Conservation (phyloP, 208 protist species). For the Crithidia sp. region DNA sequence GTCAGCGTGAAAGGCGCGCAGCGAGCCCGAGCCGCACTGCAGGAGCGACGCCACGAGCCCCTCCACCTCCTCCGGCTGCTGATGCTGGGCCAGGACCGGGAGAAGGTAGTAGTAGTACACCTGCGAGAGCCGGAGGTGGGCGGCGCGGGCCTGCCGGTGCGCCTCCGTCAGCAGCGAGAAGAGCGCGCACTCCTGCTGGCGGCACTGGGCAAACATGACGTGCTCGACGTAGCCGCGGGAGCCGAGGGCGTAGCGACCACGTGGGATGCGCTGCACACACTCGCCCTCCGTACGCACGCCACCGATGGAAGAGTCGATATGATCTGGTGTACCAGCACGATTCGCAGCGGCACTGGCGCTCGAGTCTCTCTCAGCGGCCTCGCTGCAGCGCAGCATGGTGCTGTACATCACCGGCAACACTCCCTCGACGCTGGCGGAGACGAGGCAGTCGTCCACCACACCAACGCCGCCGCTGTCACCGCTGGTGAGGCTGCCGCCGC, state of each 20-base stretch:
- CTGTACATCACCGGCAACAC: neutral
- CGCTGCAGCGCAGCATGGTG: neutral
- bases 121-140: constrained; percentile 45
- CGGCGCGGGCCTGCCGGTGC: constrained; percentile 39
- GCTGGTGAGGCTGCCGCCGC: neutral
- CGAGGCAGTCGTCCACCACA: neutral
- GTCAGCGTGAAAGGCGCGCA: constrained; percentile 24
- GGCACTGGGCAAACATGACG: constrained; percentile 45
- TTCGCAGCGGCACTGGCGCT: neutral
- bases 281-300: neutral
- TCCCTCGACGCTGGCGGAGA: neutral
- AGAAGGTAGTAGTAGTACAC: constrained; percentile 63
- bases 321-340: neutral
- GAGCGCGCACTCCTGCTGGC: constrained; percentile 63
- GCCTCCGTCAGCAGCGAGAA: constrained; percentile 57
- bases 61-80: constrained; percentile 4
- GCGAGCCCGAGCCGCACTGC: constrained; percentile 22
- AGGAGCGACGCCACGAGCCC: constrained; percentile 26
- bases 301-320: neutral
- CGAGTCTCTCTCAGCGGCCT: neutral
- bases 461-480: neutral
- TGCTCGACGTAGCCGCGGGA: constrained; percentile 56
- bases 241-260: constrained; percentile 33
- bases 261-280: constrained; percentile 6
- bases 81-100: constrained; percentile 35